phyloP scores from a whole-genome alignment of 441 rosid species.

The Populus trichocarpa region DNA sequence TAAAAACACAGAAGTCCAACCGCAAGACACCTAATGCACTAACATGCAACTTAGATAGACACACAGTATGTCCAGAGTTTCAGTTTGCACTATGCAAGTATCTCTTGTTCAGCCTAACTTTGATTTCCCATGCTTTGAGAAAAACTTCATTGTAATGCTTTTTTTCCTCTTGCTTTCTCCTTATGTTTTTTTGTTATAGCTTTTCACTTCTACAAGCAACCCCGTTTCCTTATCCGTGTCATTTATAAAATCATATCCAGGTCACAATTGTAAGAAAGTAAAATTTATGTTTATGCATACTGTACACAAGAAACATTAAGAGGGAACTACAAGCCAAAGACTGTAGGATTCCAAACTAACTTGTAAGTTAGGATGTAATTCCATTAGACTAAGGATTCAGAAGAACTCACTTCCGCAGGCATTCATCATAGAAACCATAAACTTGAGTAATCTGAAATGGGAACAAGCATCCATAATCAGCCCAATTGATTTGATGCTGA shows the following conservation, averaged over 20 bases:
- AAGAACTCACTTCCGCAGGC: constrained; percentile 87
- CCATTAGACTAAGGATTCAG: constrained; percentile 18
- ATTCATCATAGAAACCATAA: constrained; percentile 94
- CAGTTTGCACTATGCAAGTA: not conserved
- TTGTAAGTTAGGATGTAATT: not conserved
- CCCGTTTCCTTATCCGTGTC: not conserved
- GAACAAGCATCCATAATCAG: constrained; percentile 27
- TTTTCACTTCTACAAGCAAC: not conserved
- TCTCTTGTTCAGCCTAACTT: not conserved
- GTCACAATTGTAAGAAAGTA: not conserved
- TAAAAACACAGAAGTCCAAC: not conserved
- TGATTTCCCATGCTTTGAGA: not conserved
- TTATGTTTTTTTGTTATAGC: not conserved
- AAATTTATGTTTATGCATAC: not conserved
- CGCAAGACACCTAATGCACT: not conserved
- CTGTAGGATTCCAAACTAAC: not conserved
- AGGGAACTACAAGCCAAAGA: not conserved
- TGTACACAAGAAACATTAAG: not conserved
- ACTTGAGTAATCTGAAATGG: constrained; percentile 85
- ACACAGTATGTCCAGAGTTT: not conserved
- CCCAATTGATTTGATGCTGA: not conserved
- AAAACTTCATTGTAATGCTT: not conserved
- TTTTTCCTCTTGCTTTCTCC: not conserved
- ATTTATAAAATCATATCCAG: not conserved
- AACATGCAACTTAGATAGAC: not conserved